These are phyloP conservation scores for Hemileccinum impolitum DNA, from an alignment of 768 basidiomycete species.

Conservation along the genomic window DNA sequence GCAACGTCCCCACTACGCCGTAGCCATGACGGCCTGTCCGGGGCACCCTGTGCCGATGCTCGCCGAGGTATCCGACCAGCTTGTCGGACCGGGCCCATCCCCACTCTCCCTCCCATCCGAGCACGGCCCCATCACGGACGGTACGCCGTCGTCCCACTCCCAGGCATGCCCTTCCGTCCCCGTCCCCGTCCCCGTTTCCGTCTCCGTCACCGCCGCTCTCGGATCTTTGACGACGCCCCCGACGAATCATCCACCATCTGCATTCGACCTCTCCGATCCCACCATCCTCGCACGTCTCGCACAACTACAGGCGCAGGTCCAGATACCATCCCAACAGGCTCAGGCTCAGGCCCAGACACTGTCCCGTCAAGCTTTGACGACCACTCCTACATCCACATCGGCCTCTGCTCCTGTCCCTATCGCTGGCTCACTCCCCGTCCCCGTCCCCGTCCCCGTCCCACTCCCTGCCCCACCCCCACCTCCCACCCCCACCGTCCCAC, in stretches of 20 bases:
- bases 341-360: too few species aligned
- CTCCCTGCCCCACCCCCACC: background rate
- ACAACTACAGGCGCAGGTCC: slow-evolving; percentile 24
- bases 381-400: slow-evolving; percentile 1
- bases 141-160: background rate
- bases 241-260: background rate
- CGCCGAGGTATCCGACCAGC: slow-evolving; percentile 3
- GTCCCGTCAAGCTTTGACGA: too few species aligned
- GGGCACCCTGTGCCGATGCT: background rate
- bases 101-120: slow-evolving; percentile 6
- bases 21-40: background rate
- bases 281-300: slow-evolving; percentile 20
- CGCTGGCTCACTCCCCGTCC: background rate
- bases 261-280: slow-evolving; percentile 24
- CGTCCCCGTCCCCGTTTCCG: background rate
- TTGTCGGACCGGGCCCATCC: background rate
- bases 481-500: background rate
- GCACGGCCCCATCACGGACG: background rate
- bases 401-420: slow-evolving; percentile 1
- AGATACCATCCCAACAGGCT: background rate
- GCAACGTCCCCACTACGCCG: slow-evolving; percentile 17
- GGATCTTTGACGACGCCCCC: background rate
- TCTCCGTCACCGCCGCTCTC: background rate
- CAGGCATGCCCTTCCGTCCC: background rate
- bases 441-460: background rate